A percentile compares a stretch with the other conserved stretches of the same genome.
These are phyloP conservation scores for Metschnikowia henanensis DNA, from an alignment of 805 yeast species.

Conservation along the genomic window DNA sequence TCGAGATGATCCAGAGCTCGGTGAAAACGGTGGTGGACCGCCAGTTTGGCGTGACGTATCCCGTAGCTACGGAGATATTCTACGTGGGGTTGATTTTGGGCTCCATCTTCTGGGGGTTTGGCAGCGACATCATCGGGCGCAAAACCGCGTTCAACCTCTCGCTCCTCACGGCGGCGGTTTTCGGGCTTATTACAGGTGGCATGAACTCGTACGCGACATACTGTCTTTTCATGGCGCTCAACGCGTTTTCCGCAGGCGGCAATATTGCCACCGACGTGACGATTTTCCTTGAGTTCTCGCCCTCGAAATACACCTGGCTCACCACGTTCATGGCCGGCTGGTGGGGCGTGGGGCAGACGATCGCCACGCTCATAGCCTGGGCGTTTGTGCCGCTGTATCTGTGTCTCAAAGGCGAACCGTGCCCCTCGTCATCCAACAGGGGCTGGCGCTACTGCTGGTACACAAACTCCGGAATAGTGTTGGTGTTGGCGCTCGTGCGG, in stretches of 20 bases:
- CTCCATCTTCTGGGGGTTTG: conserved; percentile 55
- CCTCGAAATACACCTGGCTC: conserved; percentile 50
- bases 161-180: conserved; percentile 46
- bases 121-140: conserved; percentile 56
- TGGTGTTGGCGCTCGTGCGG: conserved; percentile 8
- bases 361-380: conserved; percentile 54
- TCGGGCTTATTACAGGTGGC: conserved; percentile 56
- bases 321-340: conserved; percentile 45
- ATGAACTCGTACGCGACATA: conserved; percentile 50
- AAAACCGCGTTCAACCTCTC: conserved; percentile 51
- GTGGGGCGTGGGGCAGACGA: conserved; percentile 66
- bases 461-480: conserved; percentile 12
- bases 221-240: conserved; percentile 46
- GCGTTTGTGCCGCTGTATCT: conserved; percentile 46
- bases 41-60: conserved; percentile 47
- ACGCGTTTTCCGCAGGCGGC: conserved; percentile 54
- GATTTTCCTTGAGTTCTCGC: conserved; percentile 53
- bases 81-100: conserved; percentile 55
- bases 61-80: conserved; percentile 43
- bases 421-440: conserved; percentile 8
- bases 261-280: conserved; percentile 56
- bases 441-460: conserved; percentile 18
- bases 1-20: conserved; percentile 47
- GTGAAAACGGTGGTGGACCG: conserved; percentile 46
- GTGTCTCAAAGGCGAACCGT: conserved; percentile 28